Evolutionary conservation across 768 basidiomycete genomes (phyloP), one percentile per base, ranked within the genome.

Genomic region (Boletus eberwhitei): DNA sequence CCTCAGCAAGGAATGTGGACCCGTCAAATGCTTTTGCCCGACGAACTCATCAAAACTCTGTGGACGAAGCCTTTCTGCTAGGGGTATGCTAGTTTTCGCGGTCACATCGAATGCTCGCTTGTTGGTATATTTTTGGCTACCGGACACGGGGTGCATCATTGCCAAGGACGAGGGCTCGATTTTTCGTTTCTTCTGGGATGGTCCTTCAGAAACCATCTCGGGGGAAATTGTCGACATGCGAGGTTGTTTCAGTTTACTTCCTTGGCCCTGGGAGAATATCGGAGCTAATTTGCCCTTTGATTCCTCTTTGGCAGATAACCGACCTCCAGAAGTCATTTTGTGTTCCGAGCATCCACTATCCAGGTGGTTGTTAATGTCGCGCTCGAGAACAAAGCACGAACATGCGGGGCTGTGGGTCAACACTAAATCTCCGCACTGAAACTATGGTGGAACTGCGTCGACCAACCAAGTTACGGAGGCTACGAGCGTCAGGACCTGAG

Each of bases 21-120:
- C 81, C 4, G 80, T 80, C 24, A 91, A 61, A 66, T 88, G 82
- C 19, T 66, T 66, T 63, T 94, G 91, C 3, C 91, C 91, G 29
- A 92, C 73, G 55, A 89, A 87, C 3, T 88, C 83, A 2, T 79
- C 77, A 17, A 93, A 71, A 5, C 68, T 68, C 13, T 72, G 76
- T 2, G 91, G 91, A 9, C 91, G 78, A 40, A 92, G 77, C 19
- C 79, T 77, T 64, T 93, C 91, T 1, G 92, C 87, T 1, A 93
- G 70, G 0, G 88, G 88, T 3, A 77, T 71, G 14, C 77, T 75
- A 19, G 64, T 54, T 32, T 73, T 60, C 2, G 71, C 36, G 35
- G 67, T 58, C 12, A 50, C 19, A 36, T 54, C 52, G 32, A 50
- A 48, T 17, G 69, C 54, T 6, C 57, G 59, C 24, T 63, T 64